Conservation (phyloP, 495 filamentous ascomycete genomes). For the Penicillium verhagenii region DNA sequence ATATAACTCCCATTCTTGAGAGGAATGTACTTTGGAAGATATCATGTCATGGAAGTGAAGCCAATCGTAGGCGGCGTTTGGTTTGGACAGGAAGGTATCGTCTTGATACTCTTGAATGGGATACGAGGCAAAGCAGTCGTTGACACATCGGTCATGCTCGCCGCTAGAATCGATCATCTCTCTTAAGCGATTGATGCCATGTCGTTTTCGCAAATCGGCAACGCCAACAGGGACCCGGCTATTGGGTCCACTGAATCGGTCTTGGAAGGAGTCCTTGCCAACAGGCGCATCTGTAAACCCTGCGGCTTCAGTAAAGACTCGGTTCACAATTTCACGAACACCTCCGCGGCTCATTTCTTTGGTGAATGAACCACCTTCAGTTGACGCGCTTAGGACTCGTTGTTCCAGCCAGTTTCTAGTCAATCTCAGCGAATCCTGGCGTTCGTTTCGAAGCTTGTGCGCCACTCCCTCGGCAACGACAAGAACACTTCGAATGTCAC, state of each 20-base stretch:
- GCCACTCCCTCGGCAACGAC: conserved; percentile 96
- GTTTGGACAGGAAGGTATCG: conserved; percentile 86
- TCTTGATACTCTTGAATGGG: conserved; percentile 87
- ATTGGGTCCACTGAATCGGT: conserved; percentile 27
- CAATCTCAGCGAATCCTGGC: conserved; percentile 41
- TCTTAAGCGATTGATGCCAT: conserved; percentile 73
- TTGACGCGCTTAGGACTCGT: conserved; percentile 65
- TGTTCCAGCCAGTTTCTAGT: conserved; percentile 84
- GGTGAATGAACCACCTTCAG: conserved; percentile 73
- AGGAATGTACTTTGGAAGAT: conserved; percentile 67
- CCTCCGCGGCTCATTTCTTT: conserved; percentile 77
- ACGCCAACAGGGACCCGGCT: conserved; percentile 51
- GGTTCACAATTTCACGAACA: conserved; percentile 76
- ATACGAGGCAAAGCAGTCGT: conserved; percentile 80
- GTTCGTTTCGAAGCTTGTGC: conserved; percentile 64
- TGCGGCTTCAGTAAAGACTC: conserved; percentile 83
- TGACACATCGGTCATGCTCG: conserved; percentile 81
- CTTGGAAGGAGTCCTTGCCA: conserved; percentile 32
- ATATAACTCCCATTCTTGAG: conserved; percentile 84
- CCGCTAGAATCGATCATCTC: conserved; percentile 89
- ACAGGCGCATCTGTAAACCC: conserved; percentile 67
- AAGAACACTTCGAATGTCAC: conserved; percentile 88
- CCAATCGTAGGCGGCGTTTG: conserved; percentile 86
- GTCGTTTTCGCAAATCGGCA: conserved; percentile 70
- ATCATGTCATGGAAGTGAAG: conserved; percentile 87